Evolutionary conservation across 192 early-diverging fungal genomes (phyloP).

Genomic region (Anaeromyces robustus): DNA sequence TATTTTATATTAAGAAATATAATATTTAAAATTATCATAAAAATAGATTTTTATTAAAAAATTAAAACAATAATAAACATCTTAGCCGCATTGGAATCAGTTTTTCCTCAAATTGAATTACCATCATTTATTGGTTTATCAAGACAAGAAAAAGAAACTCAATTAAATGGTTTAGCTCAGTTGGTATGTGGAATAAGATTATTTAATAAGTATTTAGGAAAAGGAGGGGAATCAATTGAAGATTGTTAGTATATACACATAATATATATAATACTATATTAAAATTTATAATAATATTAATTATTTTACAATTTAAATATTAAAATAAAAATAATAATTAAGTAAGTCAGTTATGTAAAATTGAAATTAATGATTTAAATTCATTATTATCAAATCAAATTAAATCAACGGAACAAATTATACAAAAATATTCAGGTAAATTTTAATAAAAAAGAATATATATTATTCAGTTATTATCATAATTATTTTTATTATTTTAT

Average conservation of each 20-base stretch:
- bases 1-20: neutral
- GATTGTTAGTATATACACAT: conserved; percentile 20
- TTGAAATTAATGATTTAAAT: neutral
- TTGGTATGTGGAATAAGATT: conserved; percentile 40
- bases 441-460: neutral
- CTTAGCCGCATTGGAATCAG: conserved; percentile 42
- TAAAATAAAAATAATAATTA: neutral
- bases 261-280: too few relatives aligned
- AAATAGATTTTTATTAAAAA: neutral
- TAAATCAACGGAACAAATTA: neutral
- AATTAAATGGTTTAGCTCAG: conserved; percentile 37
- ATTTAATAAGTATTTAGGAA: conserved; percentile 41
- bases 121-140: conserved; percentile 29
- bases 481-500: too few relatives aligned
- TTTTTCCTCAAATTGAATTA: conserved; percentile 42
- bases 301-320: too few relatives aligned
- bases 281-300: too few relatives aligned
- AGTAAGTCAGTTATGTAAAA: neutral
- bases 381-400: neutral
- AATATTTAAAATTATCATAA: neutral
- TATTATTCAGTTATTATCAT: too few relatives aligned
- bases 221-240: conserved; percentile 39
- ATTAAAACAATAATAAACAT: neutral
- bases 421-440: neutral
- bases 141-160: conserved; percentile 33